Base-by-base conservation (phyloP, 768 basidiomycete species). In the Boletus rufocinnamomeus region DNA sequence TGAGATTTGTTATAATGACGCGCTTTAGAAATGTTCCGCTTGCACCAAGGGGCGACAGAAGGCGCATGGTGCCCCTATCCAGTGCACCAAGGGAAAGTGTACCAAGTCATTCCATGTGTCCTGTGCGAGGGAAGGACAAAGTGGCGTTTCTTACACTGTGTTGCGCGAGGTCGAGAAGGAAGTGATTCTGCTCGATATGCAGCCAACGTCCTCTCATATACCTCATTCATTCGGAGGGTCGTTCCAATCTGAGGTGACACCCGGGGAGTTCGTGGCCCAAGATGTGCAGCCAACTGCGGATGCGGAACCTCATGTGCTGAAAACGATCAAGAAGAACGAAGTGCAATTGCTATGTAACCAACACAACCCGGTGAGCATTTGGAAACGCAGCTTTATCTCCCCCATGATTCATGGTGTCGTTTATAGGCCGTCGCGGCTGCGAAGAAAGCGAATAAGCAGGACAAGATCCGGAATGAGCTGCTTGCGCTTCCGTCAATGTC, bases 51-150 rank as follows among this genome's bases (percentile, higher is more conserved):
- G 76, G 44, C 80, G 80, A 35, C 72, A 78, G 13, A 91, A 87
- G 66, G 77, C 75, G 0, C 92, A 91, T 60, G 92, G 89, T 19
- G 91, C 89, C 1, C 89, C 88, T 27, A 86, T 97, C 27, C 95
- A 98, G 69, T 98, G 95, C 70, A 91, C 92, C 17, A 93, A 91
- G 72, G 95, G 94, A 46, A 96, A 95, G 75, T 98, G 95, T 66
- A 81, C 91, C 13, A 91, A 90, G 69, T 91, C 95, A 0, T 97
- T 93, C 75, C 96, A 98, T 68, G 89, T 97, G 30, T 88, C 87
- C 4, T 99, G 97, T 71, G 96, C 97, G 0, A 76, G 80, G 43
- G 80, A 84, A 21, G 74, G 72, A 13, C 75, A 75, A 3, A 69
- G 75, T 5, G 83, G 82, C 11, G 80, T 91, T 44, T 76, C 84